A percentile compares a stretch with the other conserved stretches of the same genome.
phyloP scores from a whole-genome alignment of 1,139 yeast species.

The Hansenula sp. region DNA sequence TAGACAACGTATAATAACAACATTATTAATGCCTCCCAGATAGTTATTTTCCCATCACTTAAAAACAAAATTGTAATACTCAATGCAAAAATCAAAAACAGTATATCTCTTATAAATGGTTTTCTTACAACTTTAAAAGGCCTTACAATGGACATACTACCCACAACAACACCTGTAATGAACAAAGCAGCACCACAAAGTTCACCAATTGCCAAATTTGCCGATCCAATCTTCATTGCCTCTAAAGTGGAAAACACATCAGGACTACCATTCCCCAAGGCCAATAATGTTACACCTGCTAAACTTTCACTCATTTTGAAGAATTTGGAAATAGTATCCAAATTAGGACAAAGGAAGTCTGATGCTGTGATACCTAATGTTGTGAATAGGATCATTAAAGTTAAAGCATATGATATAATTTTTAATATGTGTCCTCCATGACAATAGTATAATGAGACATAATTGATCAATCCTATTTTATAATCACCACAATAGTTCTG shows the following conservation, averaged over 20 bases:
- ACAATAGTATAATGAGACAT: constrained; percentile 40
- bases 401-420: constrained; percentile 16
- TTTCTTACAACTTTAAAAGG: constrained; percentile 57
- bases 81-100: constrained; percentile 30
- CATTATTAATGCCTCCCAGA: constrained; percentile 43
- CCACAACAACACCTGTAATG: constrained; percentile 73
- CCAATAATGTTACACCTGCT: constrained; percentile 84
- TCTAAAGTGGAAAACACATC: constrained; percentile 83
- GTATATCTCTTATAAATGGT: constrained; percentile 42
- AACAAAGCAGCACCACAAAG: constrained; percentile 81
- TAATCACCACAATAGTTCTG: constrained; percentile 35
- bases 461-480: constrained; percentile 38
- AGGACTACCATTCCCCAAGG: constrained; percentile 90
- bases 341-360: constrained; percentile 72
- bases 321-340: constrained; percentile 56
- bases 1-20: constrained; percentile 34
- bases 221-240: constrained; percentile 66
- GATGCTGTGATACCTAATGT: constrained; percentile 73
- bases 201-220: constrained; percentile 83
- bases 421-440: constrained; percentile 20
- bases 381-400: constrained; percentile 43
- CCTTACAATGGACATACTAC: constrained; percentile 63
- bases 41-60: constrained; percentile 46
- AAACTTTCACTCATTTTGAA: constrained; percentile 71
- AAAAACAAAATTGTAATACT: constrained; percentile 37